Evolutionary conservation across 192 early-diverging fungal genomes (phyloP).

Genomic region (Podila horticola): DNA sequence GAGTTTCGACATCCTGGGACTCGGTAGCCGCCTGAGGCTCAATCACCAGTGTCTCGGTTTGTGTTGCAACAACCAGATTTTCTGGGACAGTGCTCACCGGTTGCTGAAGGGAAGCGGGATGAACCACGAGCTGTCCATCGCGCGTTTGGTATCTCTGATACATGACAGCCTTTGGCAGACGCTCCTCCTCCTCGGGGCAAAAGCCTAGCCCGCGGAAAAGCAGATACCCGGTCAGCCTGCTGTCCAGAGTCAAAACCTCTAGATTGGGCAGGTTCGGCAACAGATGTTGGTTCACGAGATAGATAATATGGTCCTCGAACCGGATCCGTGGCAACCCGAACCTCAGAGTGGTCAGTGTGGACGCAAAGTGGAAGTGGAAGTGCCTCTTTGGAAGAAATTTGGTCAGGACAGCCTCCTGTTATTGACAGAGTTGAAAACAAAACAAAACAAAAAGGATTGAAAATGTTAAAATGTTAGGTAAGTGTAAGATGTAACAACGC

Average conservation of each 20-base stretch:
- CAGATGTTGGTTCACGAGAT: not conserved
- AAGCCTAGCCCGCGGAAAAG: not conserved
- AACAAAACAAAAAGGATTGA: not conserved
- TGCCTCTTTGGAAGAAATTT: not conserved
- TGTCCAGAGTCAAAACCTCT: not conserved
- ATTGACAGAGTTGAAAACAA: not conserved
- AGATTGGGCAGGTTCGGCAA: not conserved
- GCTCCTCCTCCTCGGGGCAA: not conserved
- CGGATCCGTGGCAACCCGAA: not conserved
- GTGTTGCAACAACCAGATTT: too few relatives aligned
- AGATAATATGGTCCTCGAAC: not conserved
- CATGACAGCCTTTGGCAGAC: not conserved
- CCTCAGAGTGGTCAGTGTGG: not conserved
- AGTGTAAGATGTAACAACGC: not conserved
- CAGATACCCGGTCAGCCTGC: not conserved
- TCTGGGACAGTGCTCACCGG: too few relatives aligned
- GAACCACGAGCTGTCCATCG: too few relatives aligned
- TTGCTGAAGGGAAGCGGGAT: too few relatives aligned
- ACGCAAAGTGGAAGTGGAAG: not conserved
- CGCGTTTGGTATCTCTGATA: too few relatives aligned
- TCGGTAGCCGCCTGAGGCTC: too few relatives aligned
- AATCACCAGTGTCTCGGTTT: too few relatives aligned
- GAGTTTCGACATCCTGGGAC: too few relatives aligned
- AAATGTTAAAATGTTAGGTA: too few relatives aligned
- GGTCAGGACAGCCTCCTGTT: too few relatives aligned